phyloP scores from a whole-genome alignment of 129 eudicot species.

The Tanacetum coccineum region DNA sequence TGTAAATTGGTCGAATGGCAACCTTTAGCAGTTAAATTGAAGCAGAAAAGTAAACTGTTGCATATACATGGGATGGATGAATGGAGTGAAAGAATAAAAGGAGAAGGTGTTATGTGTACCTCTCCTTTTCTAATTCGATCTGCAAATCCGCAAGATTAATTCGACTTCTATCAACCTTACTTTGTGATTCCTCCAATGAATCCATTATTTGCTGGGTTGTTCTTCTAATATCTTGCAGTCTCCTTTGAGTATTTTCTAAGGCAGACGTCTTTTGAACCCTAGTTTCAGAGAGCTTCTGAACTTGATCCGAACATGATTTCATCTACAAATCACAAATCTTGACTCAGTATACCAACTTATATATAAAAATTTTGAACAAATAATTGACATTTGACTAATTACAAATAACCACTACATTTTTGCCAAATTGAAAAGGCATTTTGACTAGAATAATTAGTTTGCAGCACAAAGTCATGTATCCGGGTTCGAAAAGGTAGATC shows the following conservation, averaged over 20 bases:
- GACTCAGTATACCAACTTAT: slow-evolving; percentile 13
- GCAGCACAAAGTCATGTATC: background rate
- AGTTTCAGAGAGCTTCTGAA: slow-evolving; percentile 67
- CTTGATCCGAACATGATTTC: slow-evolving; percentile 62
- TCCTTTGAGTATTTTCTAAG: slow-evolving; percentile 58
- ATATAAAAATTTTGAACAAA: background rate
- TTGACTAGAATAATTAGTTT: background rate
- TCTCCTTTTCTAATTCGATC: slow-evolving; percentile 72
- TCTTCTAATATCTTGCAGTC: slow-evolving; percentile 56
- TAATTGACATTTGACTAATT: background rate
- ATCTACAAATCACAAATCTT: slow-evolving; percentile 38
- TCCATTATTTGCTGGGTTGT: slow-evolving; percentile 50
- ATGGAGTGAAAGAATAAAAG: background rate
- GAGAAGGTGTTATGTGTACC: slow-evolving; percentile 34
- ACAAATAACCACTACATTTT: background rate
- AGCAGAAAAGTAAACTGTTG: background rate
- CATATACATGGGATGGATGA: slow-evolving; percentile 2
- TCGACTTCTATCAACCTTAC: slow-evolving; percentile 56
- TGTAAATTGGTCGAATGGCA: background rate
- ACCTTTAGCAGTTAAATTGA: too few species aligned
- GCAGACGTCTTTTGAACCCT: slow-evolving; percentile 49
- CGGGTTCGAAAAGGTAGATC: slow-evolving; percentile 10
- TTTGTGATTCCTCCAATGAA: slow-evolving; percentile 70
- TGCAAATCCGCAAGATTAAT: slow-evolving; percentile 53
- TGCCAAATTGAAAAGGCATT: background rate